Conservation (phyloP, 192 early-diverging fungal genomes). For the Anaeromyces robustus region DNA sequence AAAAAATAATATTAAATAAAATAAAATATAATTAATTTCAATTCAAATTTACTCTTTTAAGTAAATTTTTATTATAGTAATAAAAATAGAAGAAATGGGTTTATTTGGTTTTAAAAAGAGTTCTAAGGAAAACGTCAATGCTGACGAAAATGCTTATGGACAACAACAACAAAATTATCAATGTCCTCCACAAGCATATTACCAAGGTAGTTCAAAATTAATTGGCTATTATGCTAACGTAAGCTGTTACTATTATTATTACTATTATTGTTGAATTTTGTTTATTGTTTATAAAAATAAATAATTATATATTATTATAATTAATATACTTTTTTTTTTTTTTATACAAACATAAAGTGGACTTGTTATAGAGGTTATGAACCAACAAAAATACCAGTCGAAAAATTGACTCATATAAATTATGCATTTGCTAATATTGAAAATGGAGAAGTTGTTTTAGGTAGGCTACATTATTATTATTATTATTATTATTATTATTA, state of each 20-base stretch:
- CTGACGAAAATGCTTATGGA: not conserved
- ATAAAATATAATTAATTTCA: too few species aligned
- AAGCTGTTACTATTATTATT: not conserved
- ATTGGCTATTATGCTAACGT: not conserved
- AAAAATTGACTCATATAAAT: constrained; percentile 61
- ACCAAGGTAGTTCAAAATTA: not conserved
- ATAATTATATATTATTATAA: too few species aligned
- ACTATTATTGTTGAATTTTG: too few species aligned
- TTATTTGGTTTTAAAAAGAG: too few species aligned
- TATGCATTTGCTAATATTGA: constrained; percentile 65
- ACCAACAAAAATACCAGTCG: constrained; percentile 16
- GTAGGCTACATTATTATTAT: not conserved
- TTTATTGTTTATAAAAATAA: too few species aligned
- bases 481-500: too few species aligned
- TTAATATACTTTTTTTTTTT: too few species aligned
- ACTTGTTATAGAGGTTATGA: not conserved
- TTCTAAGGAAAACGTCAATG: too few species aligned
- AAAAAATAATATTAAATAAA: too few species aligned
- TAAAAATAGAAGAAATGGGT: too few species aligned
- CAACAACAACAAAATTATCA: not conserved
- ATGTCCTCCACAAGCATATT: not conserved
- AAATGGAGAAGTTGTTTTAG: constrained; percentile 43
- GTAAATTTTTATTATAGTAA: too few species aligned
- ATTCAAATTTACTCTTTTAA: too few species aligned
- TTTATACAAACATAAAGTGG: not conserved